Percentiles rank a stretch among this genome's conserved stretches.
Conservation (phyloP, 768 basidiomycete genomes). For the Tubosaeta sp. region DNA sequence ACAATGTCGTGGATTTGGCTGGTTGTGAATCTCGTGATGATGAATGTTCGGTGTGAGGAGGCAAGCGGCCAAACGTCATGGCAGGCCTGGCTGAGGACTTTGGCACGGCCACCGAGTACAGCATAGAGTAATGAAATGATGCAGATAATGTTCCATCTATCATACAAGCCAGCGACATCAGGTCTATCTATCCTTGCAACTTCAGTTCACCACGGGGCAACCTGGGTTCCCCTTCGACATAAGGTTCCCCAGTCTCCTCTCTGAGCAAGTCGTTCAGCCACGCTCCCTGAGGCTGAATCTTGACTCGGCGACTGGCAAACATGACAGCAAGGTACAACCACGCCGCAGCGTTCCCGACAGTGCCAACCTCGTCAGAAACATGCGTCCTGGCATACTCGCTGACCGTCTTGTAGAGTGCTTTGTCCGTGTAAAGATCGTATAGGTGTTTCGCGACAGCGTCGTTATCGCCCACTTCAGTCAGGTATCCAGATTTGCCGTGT, state of each 20-base stretch:
- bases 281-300: slow-evolving; percentile 74
- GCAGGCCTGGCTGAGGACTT: neutral
- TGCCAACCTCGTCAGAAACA: slow-evolving; percentile 81
- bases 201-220: slow-evolving; percentile 61
- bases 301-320: slow-evolving; percentile 63
- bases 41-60: neutral
- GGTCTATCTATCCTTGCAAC: slow-evolving; percentile 35
- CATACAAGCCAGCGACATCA: slow-evolving; percentile 7
- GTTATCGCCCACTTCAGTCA: slow-evolving; percentile 76
- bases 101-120: slow-evolving; percentile 8
- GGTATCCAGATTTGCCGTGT: slow-evolving; percentile 83
- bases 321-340: slow-evolving; percentile 75
- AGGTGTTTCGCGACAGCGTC: slow-evolving; percentile 70
- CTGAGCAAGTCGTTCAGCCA: slow-evolving; percentile 84
- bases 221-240: slow-evolving; percentile 62
- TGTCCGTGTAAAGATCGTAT: slow-evolving; percentile 73
- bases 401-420: slow-evolving; percentile 58
- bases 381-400: slow-evolving; percentile 67
- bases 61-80: slow-evolving; percentile 1
- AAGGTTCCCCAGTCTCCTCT: slow-evolving; percentile 69
- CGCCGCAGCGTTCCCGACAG: slow-evolving; percentile 71
- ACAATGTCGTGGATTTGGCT: neutral
- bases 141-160: too few species aligned
- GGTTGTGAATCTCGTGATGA: neutral
- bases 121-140: too few species aligned